phyloP scores from a whole-genome alignment of 139 green algal genomes.

The Picocystis salinarum region DNA sequence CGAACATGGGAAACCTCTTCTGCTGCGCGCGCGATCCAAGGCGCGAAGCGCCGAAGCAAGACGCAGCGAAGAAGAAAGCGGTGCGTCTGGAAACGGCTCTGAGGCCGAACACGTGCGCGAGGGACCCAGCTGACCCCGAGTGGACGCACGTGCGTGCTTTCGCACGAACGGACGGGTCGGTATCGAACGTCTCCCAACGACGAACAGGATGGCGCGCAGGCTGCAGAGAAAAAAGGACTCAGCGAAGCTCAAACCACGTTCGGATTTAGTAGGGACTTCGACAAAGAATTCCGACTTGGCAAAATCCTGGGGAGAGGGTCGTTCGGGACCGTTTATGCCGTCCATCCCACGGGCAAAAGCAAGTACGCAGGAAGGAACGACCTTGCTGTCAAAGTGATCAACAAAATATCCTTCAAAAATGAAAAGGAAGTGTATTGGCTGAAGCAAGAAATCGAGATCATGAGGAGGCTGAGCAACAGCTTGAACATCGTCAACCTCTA shows the following conservation, averaged over 20 bases:
- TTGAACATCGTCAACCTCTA: conserved; percentile 3
- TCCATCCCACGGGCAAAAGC: not conserved
- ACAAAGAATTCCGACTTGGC: not conserved
- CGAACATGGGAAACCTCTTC: conserved; percentile 4
- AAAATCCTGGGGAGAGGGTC: conserved; percentile 1
- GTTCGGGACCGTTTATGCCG: not conserved
- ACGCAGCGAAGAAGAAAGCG: not conserved
- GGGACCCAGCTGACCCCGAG: no score
- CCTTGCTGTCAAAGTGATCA: conserved; percentile 3
- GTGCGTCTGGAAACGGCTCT: not conserved
- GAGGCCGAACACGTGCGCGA: no score
- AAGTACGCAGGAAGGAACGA: not conserved
- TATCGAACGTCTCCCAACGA: not conserved
- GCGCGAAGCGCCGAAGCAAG: not conserved
- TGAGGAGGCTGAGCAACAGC: not conserved
- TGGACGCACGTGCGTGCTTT: not conserved
- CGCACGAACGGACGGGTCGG: not conserved
- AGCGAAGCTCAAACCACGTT: conserved; percentile 1
- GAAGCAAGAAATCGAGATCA: conserved; percentile 5
- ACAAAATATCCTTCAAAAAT: not conserved
- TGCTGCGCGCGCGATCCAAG: no score
- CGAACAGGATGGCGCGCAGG: conserved; percentile 1
- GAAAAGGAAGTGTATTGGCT: conserved; percentile 3
- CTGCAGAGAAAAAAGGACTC: no score
- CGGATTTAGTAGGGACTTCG: conserved; percentile 1